A percentile compares a stretch with the other conserved stretches of the same genome.
These are phyloP conservation scores for Chenopodium formosanum DNA, from an alignment of 148 eudicot species.

Conservation along the genomic window DNA sequence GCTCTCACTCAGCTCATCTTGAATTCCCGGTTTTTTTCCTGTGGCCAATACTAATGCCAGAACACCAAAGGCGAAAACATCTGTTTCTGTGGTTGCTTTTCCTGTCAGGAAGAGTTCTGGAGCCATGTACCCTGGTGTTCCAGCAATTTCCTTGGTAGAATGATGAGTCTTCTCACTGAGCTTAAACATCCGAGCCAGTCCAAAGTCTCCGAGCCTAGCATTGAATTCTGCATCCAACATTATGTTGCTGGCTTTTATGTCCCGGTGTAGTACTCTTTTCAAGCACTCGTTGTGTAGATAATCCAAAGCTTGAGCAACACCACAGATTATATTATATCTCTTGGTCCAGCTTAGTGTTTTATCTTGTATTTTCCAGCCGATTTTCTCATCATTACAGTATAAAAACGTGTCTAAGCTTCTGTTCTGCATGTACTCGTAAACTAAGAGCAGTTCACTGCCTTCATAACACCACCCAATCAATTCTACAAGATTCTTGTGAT, in stretches of 20 bases:
- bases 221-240: conserved; percentile 41
- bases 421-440: conserved; percentile 46
- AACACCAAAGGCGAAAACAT: conserved; percentile 46
- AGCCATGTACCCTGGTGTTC: conserved; percentile 51
- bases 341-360: conserved; percentile 30
- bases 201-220: conserved; percentile 48
- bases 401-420: conserved; percentile 40
- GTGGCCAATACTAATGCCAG: conserved; percentile 36
- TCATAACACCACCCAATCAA: conserved; percentile 51
- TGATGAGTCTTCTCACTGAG: conserved; percentile 40
- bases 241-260: conserved; percentile 46
- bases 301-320: conserved; percentile 41
- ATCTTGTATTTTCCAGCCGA: not conserved
- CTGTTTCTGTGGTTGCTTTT: conserved; percentile 40
- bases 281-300: conserved; percentile 42
- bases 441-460: conserved; percentile 35
- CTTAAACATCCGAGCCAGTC: conserved; percentile 42
- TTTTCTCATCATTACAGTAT: conserved; percentile 2
- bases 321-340: conserved; percentile 35
- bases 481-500: conserved; percentile 45
- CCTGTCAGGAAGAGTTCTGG: conserved; percentile 49
- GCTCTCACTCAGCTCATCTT: conserved; percentile 10
- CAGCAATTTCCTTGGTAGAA: conserved; percentile 40
- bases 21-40: conserved; percentile 31
- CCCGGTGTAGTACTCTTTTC: conserved; percentile 43